Base-by-base conservation (phyloP, 139 green algal species). In the Dunaliella sp. region DNA sequence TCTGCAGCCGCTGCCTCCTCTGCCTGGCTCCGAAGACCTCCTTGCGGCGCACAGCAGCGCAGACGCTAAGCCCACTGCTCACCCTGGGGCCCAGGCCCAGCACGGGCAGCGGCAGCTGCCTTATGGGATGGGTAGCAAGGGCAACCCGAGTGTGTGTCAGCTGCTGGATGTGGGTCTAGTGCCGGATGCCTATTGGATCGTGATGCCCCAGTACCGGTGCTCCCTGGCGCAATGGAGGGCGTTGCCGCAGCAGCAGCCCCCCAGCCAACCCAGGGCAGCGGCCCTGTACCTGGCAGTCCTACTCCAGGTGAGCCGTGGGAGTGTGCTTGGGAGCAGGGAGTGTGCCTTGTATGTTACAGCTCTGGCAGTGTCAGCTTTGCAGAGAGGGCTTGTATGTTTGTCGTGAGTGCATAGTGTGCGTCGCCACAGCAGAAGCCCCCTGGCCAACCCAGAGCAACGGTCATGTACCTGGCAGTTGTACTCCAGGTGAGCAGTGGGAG, bases 111-210 rank as follows among this genome's bases (percentile, higher is more conserved):
- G 36, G 73, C 73, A 74, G 30, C 83, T 25, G 34, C 16, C 1
- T 31, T 32, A 38, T 76, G 37, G 37, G 38, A n/a, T 24, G 31
- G 32, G 3, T 48, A 59, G 33, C 26, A 38, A 35, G 22, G 34
- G 83, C 24, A 33, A 80, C 37, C 81, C 88, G 1, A 36, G 84
- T 59, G 88, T 93, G 37, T 94, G 86, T 75, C 87, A 93, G 88
- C 88, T 97, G 83, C 81, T 92, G 25, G 93, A 96, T 86, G 96
- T 93, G 77, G 95, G 94, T 30, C 80, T 97, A 25, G 90, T 91
- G 21, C 36, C 85, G 0, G 92, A 96, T 36, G 83, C 88, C 31
- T 90, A 93, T 82, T 92, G 93, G 84, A 81, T 98, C 48, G 94
- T 97, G 35, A 90, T 97, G 87, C 87, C 89, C 58, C 77, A 91